Conservation (phyloP, 768 basidiomycete species). For the Pleurotus cornucopiae region DNA sequence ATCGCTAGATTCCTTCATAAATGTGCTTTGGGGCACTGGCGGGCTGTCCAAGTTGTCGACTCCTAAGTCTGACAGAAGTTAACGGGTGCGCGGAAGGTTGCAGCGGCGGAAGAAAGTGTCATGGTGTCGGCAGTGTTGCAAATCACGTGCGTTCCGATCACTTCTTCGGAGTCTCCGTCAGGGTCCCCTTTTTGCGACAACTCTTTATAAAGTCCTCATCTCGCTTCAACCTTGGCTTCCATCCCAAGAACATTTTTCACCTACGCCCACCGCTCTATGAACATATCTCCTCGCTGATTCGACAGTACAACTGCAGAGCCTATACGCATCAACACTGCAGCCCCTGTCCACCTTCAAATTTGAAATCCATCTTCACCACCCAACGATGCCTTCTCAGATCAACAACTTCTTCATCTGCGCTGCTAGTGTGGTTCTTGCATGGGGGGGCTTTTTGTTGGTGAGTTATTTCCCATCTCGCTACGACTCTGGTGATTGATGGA, state of each 20-base stretch:
- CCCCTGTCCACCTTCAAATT: background rate
- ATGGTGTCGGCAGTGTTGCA: no score
- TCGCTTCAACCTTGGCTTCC: background rate
- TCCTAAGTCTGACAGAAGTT: no score
- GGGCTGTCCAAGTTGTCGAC: no score
- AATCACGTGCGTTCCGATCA: no score
- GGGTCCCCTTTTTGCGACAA: background rate
- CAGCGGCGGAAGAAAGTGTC: no score
- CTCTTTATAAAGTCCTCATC: background rate
- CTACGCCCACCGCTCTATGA: background rate
- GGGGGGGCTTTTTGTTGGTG: constrained; percentile 3
- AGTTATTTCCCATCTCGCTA: background rate
- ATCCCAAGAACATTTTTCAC: background rate
- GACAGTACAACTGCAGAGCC: no score
- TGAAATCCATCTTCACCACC: background rate
- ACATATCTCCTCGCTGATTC: no score
- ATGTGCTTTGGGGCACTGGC: no score
- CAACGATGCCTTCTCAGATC: background rate
- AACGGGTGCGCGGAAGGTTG: no score
- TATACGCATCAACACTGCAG: background rate
- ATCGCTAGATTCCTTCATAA: no score
- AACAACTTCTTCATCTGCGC: background rate
- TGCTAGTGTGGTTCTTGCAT: background rate
- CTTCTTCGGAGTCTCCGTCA: background rate
- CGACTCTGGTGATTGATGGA: background rate